phyloP scores from a whole-genome alignment of 2,329 filamentous ascomycete genomes.

The Exophiala aquamarina region DNA sequence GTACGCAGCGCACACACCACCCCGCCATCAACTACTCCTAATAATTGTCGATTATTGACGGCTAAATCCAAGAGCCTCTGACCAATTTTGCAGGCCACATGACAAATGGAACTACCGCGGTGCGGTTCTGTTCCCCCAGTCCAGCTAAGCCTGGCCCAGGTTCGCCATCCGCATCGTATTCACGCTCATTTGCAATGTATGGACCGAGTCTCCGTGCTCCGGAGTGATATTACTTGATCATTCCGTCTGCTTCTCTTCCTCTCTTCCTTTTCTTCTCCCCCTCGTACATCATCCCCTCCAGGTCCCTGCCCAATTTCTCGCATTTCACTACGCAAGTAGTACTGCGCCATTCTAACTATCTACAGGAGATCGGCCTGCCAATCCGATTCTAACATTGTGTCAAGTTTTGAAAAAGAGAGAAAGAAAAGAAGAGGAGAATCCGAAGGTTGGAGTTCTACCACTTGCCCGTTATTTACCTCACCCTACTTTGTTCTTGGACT shows the following conservation, averaged over 20 bases:
- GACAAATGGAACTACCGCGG: slow-evolving; percentile 18
- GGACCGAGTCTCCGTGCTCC: too few relatives aligned
- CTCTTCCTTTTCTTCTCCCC: slow-evolving; percentile 7
- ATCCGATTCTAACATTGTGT: slow-evolving; percentile 15
- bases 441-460: too few relatives aligned
- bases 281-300: not conserved
- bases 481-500: not conserved
- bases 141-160: not conserved
- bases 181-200: too few relatives aligned
- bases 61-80: slow-evolving; percentile 11
- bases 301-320: too few relatives aligned
- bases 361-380: slow-evolving; percentile 27
- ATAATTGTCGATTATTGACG: too few relatives aligned
- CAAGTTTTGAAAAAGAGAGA: slow-evolving; percentile 2
- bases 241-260: slow-evolving; percentile 10
- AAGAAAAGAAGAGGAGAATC: too few relatives aligned
- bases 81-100: slow-evolving; percentile 22
- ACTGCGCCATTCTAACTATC: slow-evolving; percentile 21
- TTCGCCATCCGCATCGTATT: not conserved
- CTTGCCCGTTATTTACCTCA: too few relatives aligned
- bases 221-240: not conserved
- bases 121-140: too few relatives aligned
- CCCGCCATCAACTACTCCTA: too few relatives aligned
- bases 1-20: too few relatives aligned
- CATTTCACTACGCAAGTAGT: not conserved